Evolutionary conservation across 306 rosid species (phyloP), one percentile per base, ranked within the genome.

Genomic region (Sechiopsis laciniata): DNA sequence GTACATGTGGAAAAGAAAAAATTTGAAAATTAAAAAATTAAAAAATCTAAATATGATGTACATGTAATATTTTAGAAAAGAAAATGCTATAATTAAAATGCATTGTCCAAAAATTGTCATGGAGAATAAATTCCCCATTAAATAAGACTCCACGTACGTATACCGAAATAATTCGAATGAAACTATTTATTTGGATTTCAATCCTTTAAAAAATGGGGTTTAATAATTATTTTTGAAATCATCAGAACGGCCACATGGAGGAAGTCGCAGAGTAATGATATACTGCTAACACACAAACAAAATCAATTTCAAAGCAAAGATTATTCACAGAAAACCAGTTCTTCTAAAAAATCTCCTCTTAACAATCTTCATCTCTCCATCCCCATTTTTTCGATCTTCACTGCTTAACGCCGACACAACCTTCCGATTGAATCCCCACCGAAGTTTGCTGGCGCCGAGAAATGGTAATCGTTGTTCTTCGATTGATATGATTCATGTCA

Each of bases 241-340:
- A 61, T 51, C 61, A 62, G 72, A 42, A 50, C 61, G 61, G 51
- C 60, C 78, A 75, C 73, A 75, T 63, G 78, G 78, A 53, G 15
- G 56, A 21, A 67, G 71, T 15, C 21, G 67, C 46, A 57, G 57
- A 12, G 69, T 15, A 17, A 26, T 35, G 48, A 51, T 10, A 51
- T 64, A 50, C 72, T 75, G 52, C 46, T 40, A 35, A 32, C 8
- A 51, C 66, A 29, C 75, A 6, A 12, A 50, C 16, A 12, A 14
- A 50, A 37, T 14, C n/a, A 14, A 50, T 12, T 12, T 14, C 54
- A 50, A 58, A 55, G 57, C 74, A 63, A 42, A 37, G 10, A 64
- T 29, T 54, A 61, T 29, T 26, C 56, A 78, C 53, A n/a, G 10
- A 48, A 66, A 54, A 72, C 10, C n/a, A 54, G 6, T 22, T 48